These are phyloP conservation scores for Emmonsiellopsis sp. DNA, from an alignment of 2,329 filamentous ascomycete genomes.

Conservation along the genomic window DNA sequence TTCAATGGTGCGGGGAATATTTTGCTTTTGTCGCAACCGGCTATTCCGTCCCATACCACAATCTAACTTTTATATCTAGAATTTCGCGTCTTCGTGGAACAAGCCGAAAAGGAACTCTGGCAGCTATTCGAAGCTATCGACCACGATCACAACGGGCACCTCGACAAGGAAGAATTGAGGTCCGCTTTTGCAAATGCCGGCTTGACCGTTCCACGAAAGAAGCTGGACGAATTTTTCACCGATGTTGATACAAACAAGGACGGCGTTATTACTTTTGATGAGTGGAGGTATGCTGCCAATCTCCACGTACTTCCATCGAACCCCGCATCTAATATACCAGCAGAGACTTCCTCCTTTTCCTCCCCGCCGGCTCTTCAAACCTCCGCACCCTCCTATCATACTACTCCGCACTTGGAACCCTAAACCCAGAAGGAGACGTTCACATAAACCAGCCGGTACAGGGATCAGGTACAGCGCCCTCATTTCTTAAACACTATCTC, in stretches of 20 bases:
- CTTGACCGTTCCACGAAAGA: conserved; percentile 65
- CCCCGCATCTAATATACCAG: background rate
- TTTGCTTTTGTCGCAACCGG: conserved; percentile 5
- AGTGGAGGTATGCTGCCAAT: conserved; percentile 75
- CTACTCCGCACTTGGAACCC: conserved; percentile 78
- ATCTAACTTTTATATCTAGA: conserved; percentile 44
- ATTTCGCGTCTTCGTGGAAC: conserved; percentile 79
- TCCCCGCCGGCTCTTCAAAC: conserved; percentile 55
- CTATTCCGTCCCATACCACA: background rate
- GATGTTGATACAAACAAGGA: conserved; percentile 87
- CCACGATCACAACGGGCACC: conserved; percentile 69
- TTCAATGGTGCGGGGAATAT: conserved; percentile 61
- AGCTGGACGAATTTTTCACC: conserved; percentile 75
- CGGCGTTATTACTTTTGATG: conserved; percentile 77
- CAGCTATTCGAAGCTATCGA: conserved; percentile 81
- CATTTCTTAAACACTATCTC: conserved; percentile 29
- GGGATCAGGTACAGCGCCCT: conserved; percentile 70
- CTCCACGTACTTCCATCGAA: background rate
- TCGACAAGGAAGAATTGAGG: conserved; percentile 78
- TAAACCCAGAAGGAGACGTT: conserved; percentile 91
- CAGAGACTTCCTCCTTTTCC: conserved; percentile 87
- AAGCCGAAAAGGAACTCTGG: conserved; percentile 76
- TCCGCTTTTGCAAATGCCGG: conserved; percentile 70
- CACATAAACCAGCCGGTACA: conserved; percentile 83
- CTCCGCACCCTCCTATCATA: conserved; percentile 80